These are phyloP conservation scores for Breviolum minutum DNA, from an alignment of 73 alveolate species.

Conservation along the genomic window DNA sequence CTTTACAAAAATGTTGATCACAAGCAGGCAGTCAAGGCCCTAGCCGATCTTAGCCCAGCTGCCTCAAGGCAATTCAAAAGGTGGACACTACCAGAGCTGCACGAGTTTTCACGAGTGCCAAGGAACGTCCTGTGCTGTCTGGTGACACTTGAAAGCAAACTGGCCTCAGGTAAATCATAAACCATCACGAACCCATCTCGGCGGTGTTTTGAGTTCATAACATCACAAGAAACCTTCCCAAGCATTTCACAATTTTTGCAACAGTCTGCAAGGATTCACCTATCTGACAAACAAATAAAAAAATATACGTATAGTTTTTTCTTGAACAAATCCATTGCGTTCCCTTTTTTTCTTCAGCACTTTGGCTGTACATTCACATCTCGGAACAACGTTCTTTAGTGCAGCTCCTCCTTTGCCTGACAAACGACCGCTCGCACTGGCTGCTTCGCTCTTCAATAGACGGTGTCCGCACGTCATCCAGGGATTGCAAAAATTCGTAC, in stretches of 20 bases:
- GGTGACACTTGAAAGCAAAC: not conserved
- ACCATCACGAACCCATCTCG: no score
- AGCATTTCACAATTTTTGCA: no score
- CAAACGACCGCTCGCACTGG: constrained; percentile 30
- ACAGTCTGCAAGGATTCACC: no score
- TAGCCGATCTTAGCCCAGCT: constrained; percentile 21
- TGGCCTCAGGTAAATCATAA: not conserved
- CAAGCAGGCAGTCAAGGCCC: not conserved
- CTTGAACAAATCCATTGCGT: no score
- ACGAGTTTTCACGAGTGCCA: not conserved
- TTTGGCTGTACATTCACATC: not conserved
- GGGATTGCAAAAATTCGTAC: constrained; percentile 13
- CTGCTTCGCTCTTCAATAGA: not conserved
- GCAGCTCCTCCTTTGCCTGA: not conserved
- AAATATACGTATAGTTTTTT: no score
- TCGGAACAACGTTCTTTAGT: not conserved
- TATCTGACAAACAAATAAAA: no score
- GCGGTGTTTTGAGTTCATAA: no score
- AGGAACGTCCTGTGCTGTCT: not conserved
- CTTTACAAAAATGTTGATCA: no score
- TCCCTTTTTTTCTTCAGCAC: not conserved
- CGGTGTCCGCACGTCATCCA: not conserved
- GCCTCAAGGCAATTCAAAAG: not conserved
- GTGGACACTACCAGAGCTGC: not conserved
- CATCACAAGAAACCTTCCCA: no score